Base-by-base conservation (phyloP, 805 yeast species). In the Suhomyces sp. region DNA sequence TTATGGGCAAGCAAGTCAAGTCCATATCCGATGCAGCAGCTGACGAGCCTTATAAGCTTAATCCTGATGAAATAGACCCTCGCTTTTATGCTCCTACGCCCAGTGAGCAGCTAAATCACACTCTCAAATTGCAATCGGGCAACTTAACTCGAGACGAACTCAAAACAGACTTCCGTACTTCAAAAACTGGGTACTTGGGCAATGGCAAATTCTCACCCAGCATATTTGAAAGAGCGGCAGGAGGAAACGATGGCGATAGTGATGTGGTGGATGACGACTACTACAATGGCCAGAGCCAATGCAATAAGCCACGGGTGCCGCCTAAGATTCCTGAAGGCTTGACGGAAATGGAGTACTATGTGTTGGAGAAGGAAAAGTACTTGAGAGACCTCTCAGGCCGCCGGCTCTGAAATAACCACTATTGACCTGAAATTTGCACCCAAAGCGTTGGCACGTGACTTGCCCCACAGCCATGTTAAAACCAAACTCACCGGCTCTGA, bases 61-160 rank as follows among this genome's bases (percentile, higher is more conserved):
- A 92, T 0, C 98, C 99, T 44, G 92, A 77, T 62, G 92, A 96
- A 48, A 92, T 79, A 54, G 88, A 79, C 51, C 84, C 87, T 66
- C 92, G 87, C 48, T 97, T 65, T 54, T 69, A 76, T 54, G 82
- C 83, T 0, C 83, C 83, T 4, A 71, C 80, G 0, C 82, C 83
- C 2, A 68, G 71, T 45, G 81, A 78, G 51, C 76, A 73, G 52
- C 61, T 73, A 10, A 58, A 61, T 45, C 33, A 54, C 27, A 59
- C 57, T 9, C 46, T 60, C 29, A 56, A 69, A 15, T 56, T 68
- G 24, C 68, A 63, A 50, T 55, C 54, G 46, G 69, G 69, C 6
- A 52, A 54, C 2, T 55, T 52, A 5, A 55, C 54, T 5, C 52
- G 55, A 7, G 49, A 60, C 12, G 70, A 69, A 17, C 22, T 57